Percentiles rank a stretch among this genome's conserved stretches.
phyloP scores from a whole-genome alignment of 225 moss, liverwort and hornwort genomes.

The Rhytidiadelphus loreus region DNA sequence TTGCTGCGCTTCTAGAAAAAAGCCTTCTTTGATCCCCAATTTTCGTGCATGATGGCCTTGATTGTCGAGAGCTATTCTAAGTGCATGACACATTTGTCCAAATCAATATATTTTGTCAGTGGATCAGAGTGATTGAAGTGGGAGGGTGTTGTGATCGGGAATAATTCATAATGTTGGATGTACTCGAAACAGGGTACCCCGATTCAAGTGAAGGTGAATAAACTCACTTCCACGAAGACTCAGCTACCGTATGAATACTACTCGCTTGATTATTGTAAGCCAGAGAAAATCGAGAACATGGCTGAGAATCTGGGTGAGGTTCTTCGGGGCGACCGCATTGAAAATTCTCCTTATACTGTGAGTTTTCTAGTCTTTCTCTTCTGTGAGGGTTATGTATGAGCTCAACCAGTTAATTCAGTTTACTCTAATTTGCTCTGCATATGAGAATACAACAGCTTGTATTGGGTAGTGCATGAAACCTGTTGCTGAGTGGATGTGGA shows the following conservation, averaged over 20 bases:
- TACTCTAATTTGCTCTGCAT: background rate
- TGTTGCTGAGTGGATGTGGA: background rate
- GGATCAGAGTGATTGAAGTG: background rate
- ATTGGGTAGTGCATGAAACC: background rate
- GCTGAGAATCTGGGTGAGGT: conserved; percentile 95
- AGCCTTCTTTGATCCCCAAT: background rate
- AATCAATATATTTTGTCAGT: background rate
- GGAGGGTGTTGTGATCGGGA: background rate
- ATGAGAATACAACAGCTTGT: background rate
- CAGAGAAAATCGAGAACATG: conserved; percentile 43
- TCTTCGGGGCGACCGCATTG: conserved; percentile 85
- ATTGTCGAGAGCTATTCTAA: background rate
- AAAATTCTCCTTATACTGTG: conserved; percentile 72
- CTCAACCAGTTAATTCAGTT: background rate
- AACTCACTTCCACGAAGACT: conserved; percentile 72
- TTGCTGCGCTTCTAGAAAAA: background rate
- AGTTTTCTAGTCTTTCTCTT: background rate
- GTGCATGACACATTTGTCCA: background rate
- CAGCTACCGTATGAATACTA: conserved; percentile 88
- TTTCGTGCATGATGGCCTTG: background rate
- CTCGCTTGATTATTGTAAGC: conserved; percentile 73
- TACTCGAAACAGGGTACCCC: conserved; percentile 19
- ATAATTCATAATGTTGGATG: background rate
- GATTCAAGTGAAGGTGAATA: conserved; percentile 83
- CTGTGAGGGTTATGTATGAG: background rate